Evolutionary conservation across 164 flowering plant genomes (phyloP).

Genomic region (Hamamelis virginiana): DNA sequence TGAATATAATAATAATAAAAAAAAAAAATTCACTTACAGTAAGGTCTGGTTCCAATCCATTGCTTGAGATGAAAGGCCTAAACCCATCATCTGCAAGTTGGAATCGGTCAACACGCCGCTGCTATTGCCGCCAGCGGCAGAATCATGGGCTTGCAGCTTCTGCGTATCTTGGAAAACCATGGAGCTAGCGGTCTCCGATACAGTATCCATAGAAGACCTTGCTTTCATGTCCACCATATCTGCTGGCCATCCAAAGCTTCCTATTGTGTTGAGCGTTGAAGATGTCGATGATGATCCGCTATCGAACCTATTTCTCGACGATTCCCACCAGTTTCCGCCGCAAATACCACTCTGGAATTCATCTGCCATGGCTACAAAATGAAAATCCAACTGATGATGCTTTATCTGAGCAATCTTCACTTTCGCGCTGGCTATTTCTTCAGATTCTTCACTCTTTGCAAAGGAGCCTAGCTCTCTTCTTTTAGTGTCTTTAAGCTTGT

Average conservation of each 20-base stretch:
- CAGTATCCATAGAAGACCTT: conserved; percentile 31
- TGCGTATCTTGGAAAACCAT: conserved; percentile 21
- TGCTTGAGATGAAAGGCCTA: conserved; percentile 53
- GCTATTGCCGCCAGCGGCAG: neutral
- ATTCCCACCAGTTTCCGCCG: conserved; percentile 60
- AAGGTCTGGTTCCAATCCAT: conserved; percentile 54
- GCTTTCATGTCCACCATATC: conserved; percentile 28
- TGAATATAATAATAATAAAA: neutral
- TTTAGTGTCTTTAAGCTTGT: neutral
- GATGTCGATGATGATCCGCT: conserved; percentile 29
- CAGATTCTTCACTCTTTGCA: neutral
- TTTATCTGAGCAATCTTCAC: neutral
- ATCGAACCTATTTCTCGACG: conserved; percentile 35
- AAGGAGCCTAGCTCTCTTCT: neutral
- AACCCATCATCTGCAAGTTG: conserved; percentile 50
- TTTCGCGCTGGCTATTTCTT: neutral
- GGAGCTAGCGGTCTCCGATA: conserved; percentile 21
- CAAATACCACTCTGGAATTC: conserved; percentile 37
- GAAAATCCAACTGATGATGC: neutral
- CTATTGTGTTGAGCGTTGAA: conserved; percentile 20
- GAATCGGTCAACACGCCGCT: conserved; percentile 15
- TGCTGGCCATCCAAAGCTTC: conserved; percentile 33
- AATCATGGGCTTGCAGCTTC: conserved; percentile 13
- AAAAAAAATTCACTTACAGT: conserved; percentile 33
- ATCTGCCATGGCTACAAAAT: conserved; percentile 41